phyloP scores from a whole-genome alignment of 805 yeast genomes.

The Ogataea paradorogensis region DNA sequence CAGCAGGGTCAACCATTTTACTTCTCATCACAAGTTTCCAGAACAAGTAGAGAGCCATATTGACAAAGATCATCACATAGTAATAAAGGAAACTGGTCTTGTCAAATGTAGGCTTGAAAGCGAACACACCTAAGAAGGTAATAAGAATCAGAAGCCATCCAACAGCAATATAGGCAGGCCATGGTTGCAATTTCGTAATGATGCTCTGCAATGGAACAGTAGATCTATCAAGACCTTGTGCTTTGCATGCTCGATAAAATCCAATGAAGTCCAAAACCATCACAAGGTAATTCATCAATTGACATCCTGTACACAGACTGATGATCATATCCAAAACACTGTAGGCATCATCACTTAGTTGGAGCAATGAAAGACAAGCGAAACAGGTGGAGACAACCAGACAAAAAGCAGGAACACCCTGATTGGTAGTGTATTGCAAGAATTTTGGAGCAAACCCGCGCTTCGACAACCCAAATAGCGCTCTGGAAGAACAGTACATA shows the following conservation, averaged over 20 bases:
- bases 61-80: conserved; percentile 43
- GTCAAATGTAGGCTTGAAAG: conserved; percentile 39
- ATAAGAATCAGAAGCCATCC: conserved; percentile 35
- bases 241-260: conserved; percentile 60
- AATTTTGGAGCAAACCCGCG: conserved; percentile 72
- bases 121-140: conserved; percentile 38
- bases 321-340: conserved; percentile 33
- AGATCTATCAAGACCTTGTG: conserved; percentile 49
- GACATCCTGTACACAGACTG: conserved; percentile 31
- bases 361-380: conserved; percentile 32
- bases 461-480: conserved; percentile 66
- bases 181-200: conserved; percentile 40
- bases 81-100: conserved; percentile 42
- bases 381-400: conserved; percentile 33
- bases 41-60: conserved; percentile 33
- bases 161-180: conserved; percentile 27
- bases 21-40: conserved; percentile 41
- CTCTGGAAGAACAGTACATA: conserved; percentile 66
- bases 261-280: conserved; percentile 52
- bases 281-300: conserved; percentile 27
- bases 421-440: conserved; percentile 56
- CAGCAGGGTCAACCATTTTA: conserved; percentile 39
- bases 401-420: conserved; percentile 51
- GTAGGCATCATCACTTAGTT: conserved; percentile 33
- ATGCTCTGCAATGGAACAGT: conserved; percentile 47